Percentiles rank a stretch among this genome's conserved stretches.
phyloP scores from a whole-genome alignment of 1,284 basidiomycete species.

The Fomitiporia mediterranea region DNA sequence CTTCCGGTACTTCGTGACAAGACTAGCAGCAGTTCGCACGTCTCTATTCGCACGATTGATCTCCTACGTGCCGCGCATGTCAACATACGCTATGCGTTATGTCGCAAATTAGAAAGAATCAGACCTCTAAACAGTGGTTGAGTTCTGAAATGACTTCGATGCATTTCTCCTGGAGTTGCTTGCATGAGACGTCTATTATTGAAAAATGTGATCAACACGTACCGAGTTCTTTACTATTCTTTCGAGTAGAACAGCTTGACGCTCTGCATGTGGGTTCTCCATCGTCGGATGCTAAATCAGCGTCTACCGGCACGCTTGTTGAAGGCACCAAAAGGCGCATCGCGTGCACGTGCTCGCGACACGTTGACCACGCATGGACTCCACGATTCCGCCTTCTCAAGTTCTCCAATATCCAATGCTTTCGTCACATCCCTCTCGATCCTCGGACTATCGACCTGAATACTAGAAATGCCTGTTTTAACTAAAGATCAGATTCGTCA shows the following conservation, averaged over 20 bases:
- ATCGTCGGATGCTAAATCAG: not conserved
- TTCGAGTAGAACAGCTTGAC: slow-evolving; percentile 84
- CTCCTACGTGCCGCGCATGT: no score
- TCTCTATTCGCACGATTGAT: slow-evolving; percentile 66
- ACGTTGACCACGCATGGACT: not conserved
- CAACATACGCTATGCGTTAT: slow-evolving; percentile 4
- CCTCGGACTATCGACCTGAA: no score
- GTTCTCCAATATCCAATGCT: no score
- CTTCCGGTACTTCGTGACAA: slow-evolving; percentile 76
- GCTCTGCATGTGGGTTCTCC: slow-evolving; percentile 51
- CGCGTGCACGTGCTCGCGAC: slow-evolving; percentile 10
- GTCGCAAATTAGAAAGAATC: slow-evolving; percentile 3
- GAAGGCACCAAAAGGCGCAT: not conserved
- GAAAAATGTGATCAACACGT: slow-evolving; percentile 29
- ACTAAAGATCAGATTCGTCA: slow-evolving; percentile 43
- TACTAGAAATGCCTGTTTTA: slow-evolving; percentile 6
- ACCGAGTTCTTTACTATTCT: slow-evolving; percentile 89
- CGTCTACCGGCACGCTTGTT: not conserved
- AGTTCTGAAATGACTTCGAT: slow-evolving; percentile 78
- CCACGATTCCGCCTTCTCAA: not conserved
- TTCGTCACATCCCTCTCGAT: no score
- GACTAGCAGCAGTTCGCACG: slow-evolving; percentile 71
- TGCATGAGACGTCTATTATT: slow-evolving; percentile 1
- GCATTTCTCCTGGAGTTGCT: slow-evolving; percentile 58
- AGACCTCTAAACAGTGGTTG: slow-evolving; percentile 72